A percentile compares a stretch with the other conserved stretches of the same genome.
These are phyloP conservation scores for Crithidia fasciculata DNA, from an alignment of 208 protist genomes.

Conservation along the genomic window DNA sequence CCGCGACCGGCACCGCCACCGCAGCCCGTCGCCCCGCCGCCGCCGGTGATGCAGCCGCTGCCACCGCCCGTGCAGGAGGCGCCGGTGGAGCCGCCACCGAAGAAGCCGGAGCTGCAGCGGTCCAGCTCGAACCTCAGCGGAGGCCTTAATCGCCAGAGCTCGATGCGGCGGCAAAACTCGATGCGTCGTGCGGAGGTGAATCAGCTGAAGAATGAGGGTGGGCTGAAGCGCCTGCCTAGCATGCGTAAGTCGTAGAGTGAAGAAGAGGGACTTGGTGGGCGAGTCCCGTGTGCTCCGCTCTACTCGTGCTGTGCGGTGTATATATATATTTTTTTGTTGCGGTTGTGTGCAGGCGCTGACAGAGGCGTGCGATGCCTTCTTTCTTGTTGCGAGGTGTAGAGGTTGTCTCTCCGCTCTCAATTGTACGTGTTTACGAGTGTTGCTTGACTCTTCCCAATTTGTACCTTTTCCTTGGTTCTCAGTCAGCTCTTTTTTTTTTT, in stretches of 20 bases:
- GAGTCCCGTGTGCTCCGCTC: not conserved
- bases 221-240: constrained; percentile 46
- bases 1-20: not conserved
- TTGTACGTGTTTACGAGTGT: no score
- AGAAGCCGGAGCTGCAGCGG: constrained; percentile 7
- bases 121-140: constrained; percentile 37
- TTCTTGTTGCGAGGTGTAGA: no score
- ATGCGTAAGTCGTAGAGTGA: constrained; percentile 36
- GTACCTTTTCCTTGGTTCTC: no score
- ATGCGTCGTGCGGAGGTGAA: constrained; percentile 56
- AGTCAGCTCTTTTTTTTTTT: no score
- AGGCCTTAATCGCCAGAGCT: constrained; percentile 40
- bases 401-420: no score
- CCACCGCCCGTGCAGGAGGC: constrained; percentile 11
- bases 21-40: constrained; percentile 2
- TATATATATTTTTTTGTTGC: constrained; percentile 16
- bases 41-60: not conserved
- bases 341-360: no score
- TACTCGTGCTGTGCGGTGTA: not conserved
- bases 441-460: no score
- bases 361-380: no score
- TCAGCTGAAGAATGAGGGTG: constrained; percentile 47
- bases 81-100: constrained; percentile 1
- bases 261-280: not conserved
- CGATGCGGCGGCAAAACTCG: constrained; percentile 53